These are phyloP conservation scores for Hirschfeldia incana DNA, from an alignment of 345 rosid genomes.

Conservation along the genomic window DNA sequence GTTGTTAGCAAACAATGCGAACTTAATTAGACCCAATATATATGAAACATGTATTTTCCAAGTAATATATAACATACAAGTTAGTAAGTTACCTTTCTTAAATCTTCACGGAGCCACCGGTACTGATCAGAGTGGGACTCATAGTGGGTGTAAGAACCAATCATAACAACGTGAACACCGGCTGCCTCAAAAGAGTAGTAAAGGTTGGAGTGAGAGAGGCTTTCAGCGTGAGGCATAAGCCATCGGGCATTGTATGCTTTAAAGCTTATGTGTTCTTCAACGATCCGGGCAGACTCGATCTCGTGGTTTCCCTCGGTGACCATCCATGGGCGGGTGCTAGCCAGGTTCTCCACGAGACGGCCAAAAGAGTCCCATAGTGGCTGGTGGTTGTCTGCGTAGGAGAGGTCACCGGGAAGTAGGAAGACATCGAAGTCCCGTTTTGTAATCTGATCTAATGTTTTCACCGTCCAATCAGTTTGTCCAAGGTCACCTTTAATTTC, in stretches of 20 bases:
- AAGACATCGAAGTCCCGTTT: constrained; percentile 64
- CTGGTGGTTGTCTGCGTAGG: constrained; percentile 74
- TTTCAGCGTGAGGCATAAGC: constrained; percentile 78
- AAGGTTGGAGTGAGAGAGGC: constrained; percentile 71
- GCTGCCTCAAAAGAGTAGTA: constrained; percentile 79
- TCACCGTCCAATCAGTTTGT: constrained; percentile 76
- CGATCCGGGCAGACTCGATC: constrained; percentile 53
- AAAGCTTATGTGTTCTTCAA: constrained; percentile 54
- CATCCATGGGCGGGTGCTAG: constrained; percentile 92
- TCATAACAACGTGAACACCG: constrained; percentile 50
- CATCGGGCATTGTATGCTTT: constrained; percentile 78
- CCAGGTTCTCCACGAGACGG: constrained; percentile 64
- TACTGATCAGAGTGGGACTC: constrained; percentile 60
- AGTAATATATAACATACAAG: background rate
- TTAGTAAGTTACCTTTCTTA: constrained; percentile 24
- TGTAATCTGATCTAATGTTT: constrained; percentile 53
- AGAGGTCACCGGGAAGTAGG: constrained; percentile 73
- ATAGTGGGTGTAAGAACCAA: constrained; percentile 68
- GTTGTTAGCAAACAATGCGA: background rate
- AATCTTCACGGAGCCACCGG: constrained; percentile 63
- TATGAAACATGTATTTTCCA: background rate
- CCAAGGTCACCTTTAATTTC: constrained; percentile 76
- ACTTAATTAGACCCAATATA: background rate
- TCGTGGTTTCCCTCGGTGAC: constrained; percentile 91
- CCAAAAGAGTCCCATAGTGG: constrained; percentile 92